Base-by-base conservation (phyloP, 768 basidiomycete species). In the Suillus subalutaceus region DNA sequence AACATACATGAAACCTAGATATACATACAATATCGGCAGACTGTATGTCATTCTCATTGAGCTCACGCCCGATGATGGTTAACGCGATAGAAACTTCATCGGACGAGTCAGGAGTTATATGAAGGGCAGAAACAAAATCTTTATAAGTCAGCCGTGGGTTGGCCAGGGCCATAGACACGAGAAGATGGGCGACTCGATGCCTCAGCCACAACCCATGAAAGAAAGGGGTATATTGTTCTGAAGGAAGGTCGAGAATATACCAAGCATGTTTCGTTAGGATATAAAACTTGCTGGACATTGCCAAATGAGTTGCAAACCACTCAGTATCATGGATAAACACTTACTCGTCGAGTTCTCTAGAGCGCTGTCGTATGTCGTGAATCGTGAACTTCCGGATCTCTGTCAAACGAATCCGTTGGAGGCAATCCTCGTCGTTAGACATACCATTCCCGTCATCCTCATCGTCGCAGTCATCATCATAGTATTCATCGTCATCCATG, bases 231-330 rank as follows among this genome's bases (percentile, higher is more conserved):
- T 92, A 92, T 3, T 63, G 41, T 1, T 61, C 55, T 0, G 85
- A 81, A 0, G 90, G 88, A 2, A 67, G 66, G 13, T 82, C 80
- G 2, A 92, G 80, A 63, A 91, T 88, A 67, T 92, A 92, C 90
- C 90, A 92, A 0, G 90, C 89, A 73, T 77, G 73, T 53, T 79
- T 55, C 0, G 91, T 92, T 55, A 84, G 82, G 37, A 92, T 75
- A 66, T 88, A 92, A 3, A 91, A 83, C 66, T 87, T 86, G 30
- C 90, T 91, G 61, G 6, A 56, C 16, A n/a, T 41, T 62, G 2
- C 9, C 69, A 77, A 69, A 63, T 40, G 5, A 63, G 35, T 52
- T 18, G 10, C 40, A 3, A 15, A 1, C 20, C 10, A 56, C 5
- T 20, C 5, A 4, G 15, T 64, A 63, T 37, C 10, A 30, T 30